Evolutionary conservation across 495 filamentous ascomycete genomes (phyloP).

Genomic region (Aspergillus biplanus): DNA sequence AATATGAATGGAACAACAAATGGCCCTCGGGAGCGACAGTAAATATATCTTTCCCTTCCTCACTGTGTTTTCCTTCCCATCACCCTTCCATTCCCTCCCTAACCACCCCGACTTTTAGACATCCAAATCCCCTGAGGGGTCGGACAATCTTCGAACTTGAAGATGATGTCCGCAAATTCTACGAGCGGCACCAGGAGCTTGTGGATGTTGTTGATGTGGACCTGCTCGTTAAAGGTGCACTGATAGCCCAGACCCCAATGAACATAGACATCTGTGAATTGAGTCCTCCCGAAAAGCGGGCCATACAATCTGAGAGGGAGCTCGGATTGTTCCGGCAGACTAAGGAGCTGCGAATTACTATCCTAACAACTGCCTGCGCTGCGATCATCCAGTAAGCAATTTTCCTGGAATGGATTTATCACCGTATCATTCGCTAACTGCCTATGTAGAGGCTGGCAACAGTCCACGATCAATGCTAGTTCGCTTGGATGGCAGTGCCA

Average conservation of each 20-base stretch:
- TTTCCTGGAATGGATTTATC: neutral
- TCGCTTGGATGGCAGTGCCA: slow-evolving; percentile 61
- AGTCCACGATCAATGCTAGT: slow-evolving; percentile 69
- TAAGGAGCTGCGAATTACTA: slow-evolving; percentile 29
- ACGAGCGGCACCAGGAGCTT: slow-evolving; percentile 3
- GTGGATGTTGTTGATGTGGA: slow-evolving; percentile 16
- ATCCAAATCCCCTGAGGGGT: slow-evolving; percentile 12
- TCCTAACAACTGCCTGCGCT: slow-evolving; percentile 32
- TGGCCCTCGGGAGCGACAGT: no score
- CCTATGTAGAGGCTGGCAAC: slow-evolving; percentile 59
- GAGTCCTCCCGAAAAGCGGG: slow-evolving; percentile 7
- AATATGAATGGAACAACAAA: no score
- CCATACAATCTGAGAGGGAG: slow-evolving; percentile 8
- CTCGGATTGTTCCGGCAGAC: slow-evolving; percentile 22
- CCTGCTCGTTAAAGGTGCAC: slow-evolving; percentile 23
- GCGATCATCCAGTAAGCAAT: slow-evolving; percentile 34
- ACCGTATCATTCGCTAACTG: neutral
- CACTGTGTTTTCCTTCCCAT: neutral
- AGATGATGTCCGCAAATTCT: slow-evolving; percentile 19
- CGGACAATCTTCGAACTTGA: slow-evolving; percentile 20
- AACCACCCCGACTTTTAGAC: neutral
- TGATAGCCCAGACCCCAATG: slow-evolving; percentile 7
- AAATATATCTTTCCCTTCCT: no score
- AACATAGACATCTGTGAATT: neutral
- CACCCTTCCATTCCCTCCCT: neutral